Percentiles rank a stretch among this genome's conserved stretches.
phyloP scores from a whole-genome alignment of 345 rosid species.

The Cardamine resedifolia region DNA sequence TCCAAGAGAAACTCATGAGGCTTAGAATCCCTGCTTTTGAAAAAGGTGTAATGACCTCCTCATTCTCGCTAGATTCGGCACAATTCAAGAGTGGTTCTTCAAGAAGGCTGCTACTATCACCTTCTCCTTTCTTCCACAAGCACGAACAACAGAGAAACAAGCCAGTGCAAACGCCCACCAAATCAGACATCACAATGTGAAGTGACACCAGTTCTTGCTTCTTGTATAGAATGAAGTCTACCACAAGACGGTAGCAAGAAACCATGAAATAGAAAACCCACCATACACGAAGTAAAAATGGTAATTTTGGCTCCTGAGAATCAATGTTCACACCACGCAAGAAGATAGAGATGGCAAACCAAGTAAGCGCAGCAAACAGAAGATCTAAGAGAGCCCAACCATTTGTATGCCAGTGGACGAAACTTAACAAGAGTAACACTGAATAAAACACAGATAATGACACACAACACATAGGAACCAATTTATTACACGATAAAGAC shows the following conservation, averaged over 20 bases:
- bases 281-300: slow-evolving; percentile 63
- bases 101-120: slow-evolving; percentile 31
- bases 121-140: slow-evolving; percentile 39
- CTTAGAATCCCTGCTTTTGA: slow-evolving; percentile 47
- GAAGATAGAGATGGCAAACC: slow-evolving; percentile 54
- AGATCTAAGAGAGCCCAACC: slow-evolving; percentile 65
- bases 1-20: slow-evolving; percentile 48
- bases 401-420: slow-evolving; percentile 53
- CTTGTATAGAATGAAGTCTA: slow-evolving; percentile 47
- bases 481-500: slow-evolving; percentile 38
- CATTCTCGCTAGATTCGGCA: slow-evolving; percentile 15
- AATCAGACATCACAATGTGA: slow-evolving; percentile 48
- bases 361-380: slow-evolving; percentile 54
- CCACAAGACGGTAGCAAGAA: slow-evolving; percentile 61
- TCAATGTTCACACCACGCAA: slow-evolving; percentile 34
- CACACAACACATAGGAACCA: slow-evolving; percentile 48
- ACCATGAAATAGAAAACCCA: slow-evolving; percentile 57
- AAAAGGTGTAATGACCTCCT: slow-evolving; percentile 35
- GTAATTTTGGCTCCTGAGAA: slow-evolving; percentile 42
- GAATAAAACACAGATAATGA: slow-evolving; percentile 54
- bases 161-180: slow-evolving; percentile 47
- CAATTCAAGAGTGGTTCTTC: slow-evolving; percentile 48
- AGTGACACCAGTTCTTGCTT: slow-evolving; percentile 32
- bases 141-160: slow-evolving; percentile 58
- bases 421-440: slow-evolving; percentile 46